These are phyloP conservation scores for Alopecurus myosuroides DNA, from an alignment of 176 grass and related monocot genomes.

Conservation along the genomic window DNA sequence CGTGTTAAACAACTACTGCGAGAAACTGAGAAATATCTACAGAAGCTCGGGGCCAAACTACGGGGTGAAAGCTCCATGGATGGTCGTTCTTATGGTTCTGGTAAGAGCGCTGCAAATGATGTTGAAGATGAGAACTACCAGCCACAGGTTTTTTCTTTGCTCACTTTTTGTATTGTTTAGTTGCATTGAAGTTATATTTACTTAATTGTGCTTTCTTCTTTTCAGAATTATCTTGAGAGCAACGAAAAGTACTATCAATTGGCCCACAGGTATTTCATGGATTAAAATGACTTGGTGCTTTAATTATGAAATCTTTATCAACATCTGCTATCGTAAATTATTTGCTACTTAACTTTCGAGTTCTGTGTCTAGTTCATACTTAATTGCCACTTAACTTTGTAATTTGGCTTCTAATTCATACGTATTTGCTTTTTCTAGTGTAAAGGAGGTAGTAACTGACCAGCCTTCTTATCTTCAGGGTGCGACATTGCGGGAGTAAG, in stretches of 20 bases:
- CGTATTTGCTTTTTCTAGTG: constrained; percentile 57
- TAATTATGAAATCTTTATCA: not conserved
- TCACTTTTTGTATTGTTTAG: constrained; percentile 16
- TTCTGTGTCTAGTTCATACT: not conserved
- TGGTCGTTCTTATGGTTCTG: constrained; percentile 48
- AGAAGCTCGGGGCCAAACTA: constrained; percentile 84
- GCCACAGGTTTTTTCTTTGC: constrained; percentile 54
- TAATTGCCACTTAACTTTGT: not conserved
- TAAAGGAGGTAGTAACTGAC: constrained; percentile 84
- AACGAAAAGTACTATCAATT: constrained; percentile 98
- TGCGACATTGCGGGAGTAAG: constrained; percentile 96
- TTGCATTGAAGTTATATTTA: constrained; percentile 18
- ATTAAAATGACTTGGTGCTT: constrained; percentile 27
- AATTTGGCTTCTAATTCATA: constrained; percentile 16
- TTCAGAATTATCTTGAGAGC: constrained; percentile 99
- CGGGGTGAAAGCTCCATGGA: constrained; percentile 50
- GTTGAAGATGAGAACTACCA: constrained; percentile 96
- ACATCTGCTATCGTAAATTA: not conserved
- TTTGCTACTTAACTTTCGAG: not conserved
- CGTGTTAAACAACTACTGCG: constrained; percentile 95
- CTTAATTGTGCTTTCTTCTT: constrained; percentile 28
- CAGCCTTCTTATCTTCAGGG: constrained; percentile 86
- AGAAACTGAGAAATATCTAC: constrained; percentile 98
- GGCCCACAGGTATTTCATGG: constrained; percentile 75
- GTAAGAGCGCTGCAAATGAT: constrained; percentile 69